phyloP scores from a whole-genome alignment of 768 basidiomycete species.

The Lyophyllum shimeji region DNA sequence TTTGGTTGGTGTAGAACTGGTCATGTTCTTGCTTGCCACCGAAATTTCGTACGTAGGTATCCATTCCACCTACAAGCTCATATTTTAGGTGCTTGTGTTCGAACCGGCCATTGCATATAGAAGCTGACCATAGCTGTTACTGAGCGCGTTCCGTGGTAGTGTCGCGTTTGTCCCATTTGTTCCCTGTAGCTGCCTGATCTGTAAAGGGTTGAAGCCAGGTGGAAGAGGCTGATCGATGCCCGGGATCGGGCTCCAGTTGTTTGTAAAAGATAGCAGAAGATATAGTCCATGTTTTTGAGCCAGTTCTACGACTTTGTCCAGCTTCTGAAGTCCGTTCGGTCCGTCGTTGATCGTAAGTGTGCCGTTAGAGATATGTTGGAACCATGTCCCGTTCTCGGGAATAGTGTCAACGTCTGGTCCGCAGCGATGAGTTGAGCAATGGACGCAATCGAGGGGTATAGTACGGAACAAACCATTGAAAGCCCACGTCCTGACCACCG shows the following conservation, averaged over 20 bases:
- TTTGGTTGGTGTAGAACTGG: slow-evolving; percentile 55
- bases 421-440: not conserved
- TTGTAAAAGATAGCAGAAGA: slow-evolving; percentile 56
- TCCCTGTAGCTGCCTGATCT: slow-evolving; percentile 23
- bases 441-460: not conserved
- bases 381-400: slow-evolving; percentile 60
- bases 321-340: slow-evolving; percentile 59
- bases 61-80: slow-evolving; percentile 55
- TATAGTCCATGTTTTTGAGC: slow-evolving; percentile 56
- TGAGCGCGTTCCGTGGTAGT: slow-evolving; percentile 50
- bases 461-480: slow-evolving; percentile 53
- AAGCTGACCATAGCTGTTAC: slow-evolving; percentile 59
- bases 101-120: not conserved
- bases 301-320: slow-evolving; percentile 55
- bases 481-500: slow-evolving; percentile 67
- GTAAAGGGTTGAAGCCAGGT: slow-evolving; percentile 48
- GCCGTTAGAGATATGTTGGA: slow-evolving; percentile 58
- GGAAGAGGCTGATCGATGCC: slow-evolving; percentile 11
- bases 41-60: slow-evolving; percentile 58
- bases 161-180: slow-evolving; percentile 29
- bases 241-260: slow-evolving; percentile 46
- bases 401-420: slow-evolving; percentile 48
- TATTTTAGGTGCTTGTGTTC: not conserved
- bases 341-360: slow-evolving; percentile 56
- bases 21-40: slow-evolving; percentile 46